These are phyloP conservation scores for Domatiomyces catenatus DNA, from an alignment of 2,329 filamentous ascomycete genomes.

Conservation along the genomic window DNA sequence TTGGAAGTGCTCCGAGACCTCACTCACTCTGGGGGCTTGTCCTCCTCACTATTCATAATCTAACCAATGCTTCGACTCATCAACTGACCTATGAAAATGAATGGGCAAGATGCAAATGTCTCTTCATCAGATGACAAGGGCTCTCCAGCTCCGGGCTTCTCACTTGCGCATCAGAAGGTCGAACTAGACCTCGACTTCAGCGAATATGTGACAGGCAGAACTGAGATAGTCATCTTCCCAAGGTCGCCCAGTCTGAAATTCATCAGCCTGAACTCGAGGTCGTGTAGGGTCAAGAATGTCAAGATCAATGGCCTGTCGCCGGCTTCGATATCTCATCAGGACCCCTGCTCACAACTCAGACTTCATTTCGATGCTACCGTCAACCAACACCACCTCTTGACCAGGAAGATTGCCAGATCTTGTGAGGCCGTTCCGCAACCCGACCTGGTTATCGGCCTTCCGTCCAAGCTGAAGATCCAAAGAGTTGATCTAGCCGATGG, in stretches of 20 bases:
- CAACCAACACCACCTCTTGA: conserved; percentile 62
- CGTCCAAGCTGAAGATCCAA: conserved; percentile 25
- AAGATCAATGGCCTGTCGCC: conserved; percentile 30
- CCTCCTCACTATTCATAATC: not conserved
- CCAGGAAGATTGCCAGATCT: conserved; percentile 43
- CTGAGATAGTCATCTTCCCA: conserved; percentile 65
- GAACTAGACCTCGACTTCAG: conserved; percentile 80
- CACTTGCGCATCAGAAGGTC: conserved; percentile 68
- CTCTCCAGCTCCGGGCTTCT: conserved; percentile 2
- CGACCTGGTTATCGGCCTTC: conserved; percentile 44
- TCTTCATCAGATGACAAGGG: not conserved
- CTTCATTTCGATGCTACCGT: conserved; percentile 37
- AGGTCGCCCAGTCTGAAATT: conserved; percentile 38
- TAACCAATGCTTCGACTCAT: not conserved
- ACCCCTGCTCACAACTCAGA: conserved; percentile 24
- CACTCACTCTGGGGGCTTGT: no score
- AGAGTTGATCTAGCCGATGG: conserved; percentile 39
- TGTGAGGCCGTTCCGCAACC: conserved; percentile 37
- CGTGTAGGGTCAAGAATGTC: conserved; percentile 42
- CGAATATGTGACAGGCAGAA: conserved; percentile 59
- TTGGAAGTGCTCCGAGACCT: no score
- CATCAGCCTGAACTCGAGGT: conserved; percentile 46
- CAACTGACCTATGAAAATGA: not conserved
- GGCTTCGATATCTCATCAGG: conserved; percentile 24
- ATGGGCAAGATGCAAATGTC: not conserved